Base-by-base conservation (phyloP, 2,329 filamentous ascomycete genomes). In the Cytospora paraplurivora region DNA sequence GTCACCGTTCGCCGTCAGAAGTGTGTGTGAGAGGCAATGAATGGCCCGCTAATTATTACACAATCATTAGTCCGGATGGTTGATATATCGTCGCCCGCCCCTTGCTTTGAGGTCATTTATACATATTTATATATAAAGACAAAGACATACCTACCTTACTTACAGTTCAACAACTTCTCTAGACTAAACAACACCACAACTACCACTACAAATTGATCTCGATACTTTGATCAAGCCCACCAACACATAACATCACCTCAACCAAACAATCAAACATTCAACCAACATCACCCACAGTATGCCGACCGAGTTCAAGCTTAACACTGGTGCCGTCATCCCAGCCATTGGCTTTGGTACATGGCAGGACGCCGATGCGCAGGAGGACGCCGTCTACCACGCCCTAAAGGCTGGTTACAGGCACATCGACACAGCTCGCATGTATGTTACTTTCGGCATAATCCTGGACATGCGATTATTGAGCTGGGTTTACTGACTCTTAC, bases 321-420 rank as follows among this genome's bases (percentile, higher is more conserved):
- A 59, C 57, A 59, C 57, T 7, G 57, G 57, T 3, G 57, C 57
- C 47, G 12, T 34, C 11, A 59, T 59, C 19, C 57, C 57, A n/a
- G 57, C 57, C 17, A 32, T 59, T 15, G 57, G 57, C 2, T 59
- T 59, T 19, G 57, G 57, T 49, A 59, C 64, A 52, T 70, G 62
- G 57, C 47, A 59, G 15, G 72, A 49, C 3, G 47, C 57, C 17
- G 19, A 49, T 67, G 35, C 44, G 3, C 44, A 59, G 21, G 49
- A 35, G 27, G 57, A 38, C 13, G 74, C 76, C 15, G 74, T 76
- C 44, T 69, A 68, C 1, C 71, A 73, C 63, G 75, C 76, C 12
- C 68, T 83, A 35, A 75, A 80, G 52, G 69, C 75, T 51, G 82
- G 82, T n/a, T 85, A 84, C 71, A 76, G 79, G 17, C 82, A 84